These are phyloP conservation scores for Dothistroma pini DNA, from an alignment of 2,329 filamentous ascomycete genomes.

Conservation along the genomic window DNA sequence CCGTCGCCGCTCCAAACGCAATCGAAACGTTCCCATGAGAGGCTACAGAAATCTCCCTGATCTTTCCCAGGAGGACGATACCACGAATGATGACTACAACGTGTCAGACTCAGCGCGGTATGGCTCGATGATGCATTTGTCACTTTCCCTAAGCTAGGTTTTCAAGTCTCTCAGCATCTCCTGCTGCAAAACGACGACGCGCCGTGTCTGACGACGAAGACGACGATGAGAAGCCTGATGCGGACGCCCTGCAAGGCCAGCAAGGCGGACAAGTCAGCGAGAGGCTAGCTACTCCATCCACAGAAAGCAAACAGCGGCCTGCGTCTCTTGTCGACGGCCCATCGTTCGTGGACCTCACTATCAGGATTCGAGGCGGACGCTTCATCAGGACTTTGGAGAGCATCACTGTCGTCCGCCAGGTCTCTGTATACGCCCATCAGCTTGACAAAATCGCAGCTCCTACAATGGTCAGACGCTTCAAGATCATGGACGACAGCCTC, in stretches of 20 bases:
- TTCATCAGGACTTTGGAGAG: neutral
- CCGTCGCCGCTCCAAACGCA: neutral
- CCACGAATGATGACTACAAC: neutral
- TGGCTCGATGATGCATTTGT: neutral
- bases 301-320: neutral
- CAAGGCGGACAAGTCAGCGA: neutral
- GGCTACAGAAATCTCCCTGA: no score
- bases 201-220: neutral
- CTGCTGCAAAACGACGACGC: neutral
- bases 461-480: neutral
- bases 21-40: neutral
- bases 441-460: neutral
- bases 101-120: neutral
- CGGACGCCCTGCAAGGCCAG: neutral
- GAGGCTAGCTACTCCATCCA: neutral
- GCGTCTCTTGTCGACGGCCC: neutral
- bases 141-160: neutral
- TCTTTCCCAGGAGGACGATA: neutral
- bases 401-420: neutral
- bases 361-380: neutral
- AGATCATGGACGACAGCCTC: neutral
- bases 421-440: neutral
- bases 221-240: neutral
- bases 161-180: neutral
- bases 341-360: neutral